phyloP scores from a whole-genome alignment of 164 flowering plant species.

The Magnolia kwangsiensis region DNA sequence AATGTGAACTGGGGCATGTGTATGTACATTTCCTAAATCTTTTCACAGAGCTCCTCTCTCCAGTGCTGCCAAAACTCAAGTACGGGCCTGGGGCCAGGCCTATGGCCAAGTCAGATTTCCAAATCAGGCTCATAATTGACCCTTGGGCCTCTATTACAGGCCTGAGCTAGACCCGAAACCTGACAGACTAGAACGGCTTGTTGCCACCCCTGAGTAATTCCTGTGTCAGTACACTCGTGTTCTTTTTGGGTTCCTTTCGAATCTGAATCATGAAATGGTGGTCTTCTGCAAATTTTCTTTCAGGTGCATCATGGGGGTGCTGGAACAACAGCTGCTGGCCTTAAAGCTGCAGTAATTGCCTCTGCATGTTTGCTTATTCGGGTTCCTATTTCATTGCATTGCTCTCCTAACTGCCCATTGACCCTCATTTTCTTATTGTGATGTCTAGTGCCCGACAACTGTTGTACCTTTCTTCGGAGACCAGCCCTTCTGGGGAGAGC shows the following conservation, averaged over 20 bases:
- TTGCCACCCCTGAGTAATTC: background rate
- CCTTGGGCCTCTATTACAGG: background rate
- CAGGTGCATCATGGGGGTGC: constrained; percentile 99
- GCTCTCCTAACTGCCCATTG: background rate
- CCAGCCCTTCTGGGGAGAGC: constrained; percentile 98
- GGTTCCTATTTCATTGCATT: background rate
- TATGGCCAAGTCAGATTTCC: background rate
- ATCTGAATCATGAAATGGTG: background rate
- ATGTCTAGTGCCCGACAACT: constrained; percentile 82
- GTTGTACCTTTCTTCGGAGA: constrained; percentile 97
- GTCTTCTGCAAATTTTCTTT: constrained; percentile 13
- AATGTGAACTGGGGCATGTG: too few species aligned
- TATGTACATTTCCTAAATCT: too few species aligned
- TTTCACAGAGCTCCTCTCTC: too few species aligned
- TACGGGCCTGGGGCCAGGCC: background rate
- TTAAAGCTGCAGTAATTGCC: constrained; percentile 76
- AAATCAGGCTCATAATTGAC: background rate
- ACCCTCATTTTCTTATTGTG: constrained; percentile 2
- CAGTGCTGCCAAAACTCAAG: too few species aligned
- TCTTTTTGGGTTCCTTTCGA: background rate
- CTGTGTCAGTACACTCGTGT: background rate
- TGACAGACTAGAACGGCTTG: background rate
- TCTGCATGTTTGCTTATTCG: background rate
- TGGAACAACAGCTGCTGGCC: constrained; percentile 97
- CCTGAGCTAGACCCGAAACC: background rate